Evolutionary conservation across 306 rosid genomes (phyloP), one percentile per base, ranked within the genome.

Genomic region (Cucurbita pepo): DNA sequence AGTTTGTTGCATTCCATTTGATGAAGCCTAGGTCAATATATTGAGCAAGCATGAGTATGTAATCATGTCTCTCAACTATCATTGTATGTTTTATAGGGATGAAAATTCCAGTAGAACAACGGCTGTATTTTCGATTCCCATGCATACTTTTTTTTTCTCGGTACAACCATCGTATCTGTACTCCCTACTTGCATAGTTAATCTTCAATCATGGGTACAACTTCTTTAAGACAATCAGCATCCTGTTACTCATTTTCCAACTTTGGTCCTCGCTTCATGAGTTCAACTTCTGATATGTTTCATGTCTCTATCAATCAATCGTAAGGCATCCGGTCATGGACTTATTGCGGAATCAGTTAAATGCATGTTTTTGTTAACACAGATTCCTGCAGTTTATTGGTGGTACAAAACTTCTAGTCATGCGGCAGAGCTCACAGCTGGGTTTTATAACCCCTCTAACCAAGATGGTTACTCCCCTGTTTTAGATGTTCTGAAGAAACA

Each of bases 401-500:
- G 97, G 95, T 94, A 94, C 77, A 91, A 84, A 83, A 89, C 91
- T 75, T 72, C 92, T 38, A 91, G 99, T 75, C 99, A 94, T 78
- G 97, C 96, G 3, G 96, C 99, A 6, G 99, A 94, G 85, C 79
- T 94, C 82, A 94, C 97, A 41, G 88, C 99, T 50, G 99, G 99
- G 80, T 94, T 87, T 79, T 88, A 89, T 84, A 94, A 94, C 77
- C 92, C 99, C 5, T 83, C 88, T 50, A 89, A 94, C 82, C 97
- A 86, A 82, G 92, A 94, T 89, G 99, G 99, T 21, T 94, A 91
- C 73, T 84, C 92, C 76, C 88, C 95, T 10, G 81, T 94, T 77
- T 89, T 94, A 77, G 97, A 89, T 80, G 86, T 91, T 84, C 84
- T 94, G 77, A 88, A 76, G 82, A 94, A 87, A 74, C 87, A 89